These are phyloP conservation scores for Penicillium sclerotiorum DNA, from an alignment of 2,329 filamentous ascomycete species.

Conservation along the genomic window DNA sequence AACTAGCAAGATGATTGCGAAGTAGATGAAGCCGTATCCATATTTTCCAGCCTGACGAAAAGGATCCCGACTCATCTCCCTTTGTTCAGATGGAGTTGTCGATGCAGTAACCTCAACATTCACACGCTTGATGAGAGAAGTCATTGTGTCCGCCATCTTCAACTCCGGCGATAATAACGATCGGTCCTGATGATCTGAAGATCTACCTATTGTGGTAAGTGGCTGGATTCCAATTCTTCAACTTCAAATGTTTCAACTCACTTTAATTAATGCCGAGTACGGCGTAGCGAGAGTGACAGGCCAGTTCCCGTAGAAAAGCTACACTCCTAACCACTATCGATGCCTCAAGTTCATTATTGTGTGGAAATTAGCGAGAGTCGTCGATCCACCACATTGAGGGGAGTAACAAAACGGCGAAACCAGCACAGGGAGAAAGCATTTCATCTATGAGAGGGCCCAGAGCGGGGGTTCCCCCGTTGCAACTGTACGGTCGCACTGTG, in stretches of 20 bases:
- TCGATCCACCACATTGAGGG: neutral
- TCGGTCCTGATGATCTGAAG: neutral
- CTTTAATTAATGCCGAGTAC: too few species aligned
- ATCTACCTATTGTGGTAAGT: neutral
- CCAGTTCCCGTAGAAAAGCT: too few species aligned
- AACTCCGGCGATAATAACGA: neutral
- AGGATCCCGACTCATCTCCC: slow-evolving; percentile 67
- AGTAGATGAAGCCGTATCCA: slow-evolving; percentile 84
- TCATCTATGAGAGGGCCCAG: slow-evolving; percentile 5
- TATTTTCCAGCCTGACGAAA: slow-evolving; percentile 85
- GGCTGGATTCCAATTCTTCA: neutral
- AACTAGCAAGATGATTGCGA: slow-evolving; percentile 71
- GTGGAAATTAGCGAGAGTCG: neutral
- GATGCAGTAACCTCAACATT: slow-evolving; percentile 59
- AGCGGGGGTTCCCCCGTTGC: slow-evolving; percentile 19
- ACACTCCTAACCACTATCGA: neutral
- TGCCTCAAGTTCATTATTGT: neutral
- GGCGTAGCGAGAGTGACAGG: too few species aligned
- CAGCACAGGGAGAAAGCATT: slow-evolving; percentile 5
- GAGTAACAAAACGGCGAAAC: slow-evolving; percentile 1
- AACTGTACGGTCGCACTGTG: slow-evolving; percentile 10
- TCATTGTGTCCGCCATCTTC: slow-evolving; percentile 21
- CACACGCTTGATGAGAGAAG: slow-evolving; percentile 52
- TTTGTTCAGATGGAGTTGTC: slow-evolving; percentile 58
- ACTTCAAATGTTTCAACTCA: neutral